Evolutionary conservation across 345 rosid genomes (phyloP).

Genomic region (Cardamine resedifolia): DNA sequence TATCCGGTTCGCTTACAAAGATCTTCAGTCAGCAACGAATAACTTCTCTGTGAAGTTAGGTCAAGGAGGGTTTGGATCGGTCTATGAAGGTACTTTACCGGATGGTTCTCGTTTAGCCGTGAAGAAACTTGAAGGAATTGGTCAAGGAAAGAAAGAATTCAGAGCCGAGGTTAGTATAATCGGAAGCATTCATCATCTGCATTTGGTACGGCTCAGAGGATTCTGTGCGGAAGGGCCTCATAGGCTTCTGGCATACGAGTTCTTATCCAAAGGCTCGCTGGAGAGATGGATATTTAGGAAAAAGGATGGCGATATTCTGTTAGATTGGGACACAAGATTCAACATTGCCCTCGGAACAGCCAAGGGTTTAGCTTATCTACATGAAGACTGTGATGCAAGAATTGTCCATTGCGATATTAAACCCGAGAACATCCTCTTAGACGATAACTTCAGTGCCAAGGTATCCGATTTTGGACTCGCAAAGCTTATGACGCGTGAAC

Average conservation of each 20-base stretch:
- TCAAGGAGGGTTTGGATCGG: slow-evolving; percentile 95
- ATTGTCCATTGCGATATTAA: slow-evolving; percentile 91
- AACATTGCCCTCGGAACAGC: slow-evolving; percentile 81
- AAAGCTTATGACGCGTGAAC: slow-evolving; percentile 87
- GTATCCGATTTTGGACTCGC: slow-evolving; percentile 96
- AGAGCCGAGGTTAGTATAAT: slow-evolving; percentile 92
- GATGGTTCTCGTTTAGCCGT: slow-evolving; percentile 86
- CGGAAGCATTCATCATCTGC: slow-evolving; percentile 90
- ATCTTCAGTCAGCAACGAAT: slow-evolving; percentile 76
- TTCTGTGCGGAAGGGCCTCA: slow-evolving; percentile 87
- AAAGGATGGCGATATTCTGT: slow-evolving; percentile 43
- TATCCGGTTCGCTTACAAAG: slow-evolving; percentile 64
- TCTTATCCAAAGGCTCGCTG: slow-evolving; percentile 74
- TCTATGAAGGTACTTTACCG: slow-evolving; percentile 69
- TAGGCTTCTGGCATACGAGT: slow-evolving; percentile 87
- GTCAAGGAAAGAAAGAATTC: slow-evolving; percentile 96
- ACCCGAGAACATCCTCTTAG: slow-evolving; percentile 89
- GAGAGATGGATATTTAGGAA: slow-evolving; percentile 87
- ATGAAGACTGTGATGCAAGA: slow-evolving; percentile 80
- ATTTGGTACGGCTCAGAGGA: slow-evolving; percentile 81
- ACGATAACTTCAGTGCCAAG: slow-evolving; percentile 72
- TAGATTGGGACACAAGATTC: slow-evolving; percentile 81
- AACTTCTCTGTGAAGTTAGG: slow-evolving; percentile 84
- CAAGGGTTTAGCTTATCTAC: slow-evolving; percentile 90
- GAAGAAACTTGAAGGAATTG: slow-evolving; percentile 90